phyloP scores from a whole-genome alignment of 1,284 basidiomycete genomes.

The Afroboletus lepidellus region DNA sequence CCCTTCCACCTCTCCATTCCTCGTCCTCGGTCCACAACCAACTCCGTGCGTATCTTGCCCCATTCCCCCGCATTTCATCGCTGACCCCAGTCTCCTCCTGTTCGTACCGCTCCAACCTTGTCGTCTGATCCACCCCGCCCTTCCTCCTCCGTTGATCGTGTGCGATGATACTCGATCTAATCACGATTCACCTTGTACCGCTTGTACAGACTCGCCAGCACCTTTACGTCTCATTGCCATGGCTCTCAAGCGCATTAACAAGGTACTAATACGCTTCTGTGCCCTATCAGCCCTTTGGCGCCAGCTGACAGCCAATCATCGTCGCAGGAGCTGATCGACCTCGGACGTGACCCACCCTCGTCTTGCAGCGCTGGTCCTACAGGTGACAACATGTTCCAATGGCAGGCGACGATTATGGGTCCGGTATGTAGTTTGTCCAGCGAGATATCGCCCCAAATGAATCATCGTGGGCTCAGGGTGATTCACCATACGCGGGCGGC shows the following conservation, averaged over 20 bases:
- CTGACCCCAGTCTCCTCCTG: neutral
- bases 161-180: slow-evolving; percentile 40
- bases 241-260: slow-evolving; percentile 99
- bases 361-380: slow-evolving; percentile 97
- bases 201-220: slow-evolving; percentile 31
- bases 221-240: slow-evolving; percentile 45
- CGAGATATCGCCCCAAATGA: neutral
- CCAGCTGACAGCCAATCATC: slow-evolving; percentile 12
- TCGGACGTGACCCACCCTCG: slow-evolving; percentile 94
- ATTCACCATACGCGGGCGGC: slow-evolving; percentile 94
- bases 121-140: neutral
- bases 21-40: slow-evolving; percentile 12
- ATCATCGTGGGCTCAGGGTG: slow-evolving; percentile 54
- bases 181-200: slow-evolving; percentile 16
- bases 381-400: slow-evolving; percentile 96
- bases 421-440: slow-evolving; percentile 60
- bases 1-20: slow-evolving; percentile 45
- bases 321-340: slow-evolving; percentile 90
- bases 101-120: neutral
- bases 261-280: slow-evolving; percentile 53
- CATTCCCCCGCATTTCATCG: neutral
- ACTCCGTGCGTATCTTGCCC: slow-evolving; percentile 25
- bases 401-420: slow-evolving; percentile 98
- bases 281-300: slow-evolving; percentile 10
- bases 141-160: slow-evolving; percentile 36